Evolutionary conservation across 768 basidiomycete genomes (phyloP).

Genomic region (Phlegmacium glaucopus): DNA sequence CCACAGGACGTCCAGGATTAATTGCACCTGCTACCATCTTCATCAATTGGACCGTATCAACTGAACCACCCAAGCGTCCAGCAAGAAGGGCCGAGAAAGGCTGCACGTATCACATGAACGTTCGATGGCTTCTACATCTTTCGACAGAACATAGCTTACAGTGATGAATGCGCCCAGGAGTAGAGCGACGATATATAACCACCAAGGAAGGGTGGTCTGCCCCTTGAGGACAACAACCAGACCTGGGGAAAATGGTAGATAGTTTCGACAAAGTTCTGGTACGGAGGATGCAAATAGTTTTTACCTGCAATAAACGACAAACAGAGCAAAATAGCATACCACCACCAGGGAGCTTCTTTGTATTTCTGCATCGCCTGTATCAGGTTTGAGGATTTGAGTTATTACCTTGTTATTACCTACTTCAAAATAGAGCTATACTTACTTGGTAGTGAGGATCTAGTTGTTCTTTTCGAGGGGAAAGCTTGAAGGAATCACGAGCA

Average conservation of each 20-base stretch:
- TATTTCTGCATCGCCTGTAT: slow-evolving; percentile 53
- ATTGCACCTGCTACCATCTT: slow-evolving; percentile 62
- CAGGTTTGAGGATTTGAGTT: neutral
- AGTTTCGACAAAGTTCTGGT: neutral
- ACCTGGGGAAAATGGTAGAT: slow-evolving; percentile 37
- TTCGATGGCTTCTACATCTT: neutral
- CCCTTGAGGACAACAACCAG: slow-evolving; percentile 55
- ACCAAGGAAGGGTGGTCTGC: slow-evolving; percentile 60
- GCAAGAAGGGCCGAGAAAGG: slow-evolving; percentile 58
- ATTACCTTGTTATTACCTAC: no score
- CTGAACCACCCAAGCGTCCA: no score
- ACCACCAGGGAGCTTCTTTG: slow-evolving; percentile 58
- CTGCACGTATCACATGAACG: slow-evolving; percentile 13
- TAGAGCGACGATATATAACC: slow-evolving; percentile 58
- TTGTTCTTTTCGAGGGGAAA: slow-evolving; percentile 40
- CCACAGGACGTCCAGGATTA: slow-evolving; percentile 62
- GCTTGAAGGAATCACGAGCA: slow-evolving; percentile 46
- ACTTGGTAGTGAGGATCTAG: slow-evolving; percentile 58
- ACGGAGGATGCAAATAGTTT: slow-evolving; percentile 2
- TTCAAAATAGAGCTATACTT: neutral
- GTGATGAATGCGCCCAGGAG: slow-evolving; percentile 44
- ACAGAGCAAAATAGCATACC: slow-evolving; percentile 48
- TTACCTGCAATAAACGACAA: slow-evolving; percentile 55
- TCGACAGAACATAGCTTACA: slow-evolving; percentile 14
- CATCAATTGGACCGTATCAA: slow-evolving; percentile 59